Evolutionary conservation across 1,284 basidiomycete species (phyloP), one percentile per base, ranked within the genome.

Genomic region (Rhodotorula glutinis): DNA sequence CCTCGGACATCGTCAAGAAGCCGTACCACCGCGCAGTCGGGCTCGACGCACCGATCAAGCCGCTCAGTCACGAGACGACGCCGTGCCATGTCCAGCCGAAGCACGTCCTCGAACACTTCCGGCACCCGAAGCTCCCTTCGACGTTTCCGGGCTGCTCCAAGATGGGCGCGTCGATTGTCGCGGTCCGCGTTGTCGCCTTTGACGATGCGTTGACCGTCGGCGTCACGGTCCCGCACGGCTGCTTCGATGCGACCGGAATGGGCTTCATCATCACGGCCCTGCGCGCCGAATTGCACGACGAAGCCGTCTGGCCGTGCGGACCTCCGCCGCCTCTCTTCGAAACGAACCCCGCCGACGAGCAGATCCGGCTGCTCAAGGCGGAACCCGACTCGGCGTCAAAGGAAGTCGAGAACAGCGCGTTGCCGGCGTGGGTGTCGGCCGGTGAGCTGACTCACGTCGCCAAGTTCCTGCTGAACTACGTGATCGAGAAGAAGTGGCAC

Each of bases 171-270:
- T 44, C 61, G 13, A 21, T 62, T 13, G 46, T 62, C 44, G 30
- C 44, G 5, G 47, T 62, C 33, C 46, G 55, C 5, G 41, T n/a
- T 25, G 40, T 44, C 25, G 14, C 30, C 38, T 46, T 62, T 25
- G 4, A 3, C 30, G 61, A 62, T n/a, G 61, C 46, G 17, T 9
- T 62, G 21, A 43, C 53, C 11, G 47, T 62, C 46, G 61, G 54
- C n/a, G 19, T 62, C 38, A 40, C 61, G 13, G 33, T 49, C 13
- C 46, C 61, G 17, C 61, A 62, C 61, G 61, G 61, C 23, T 21
- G 51, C 17, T 43, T 62, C 25, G 61, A 62, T 27, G 61, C 44
- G 25, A 51, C 53, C 1, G 61, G 54, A 10, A 51, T 51, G 33
- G 61, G 61, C 21, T 27, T 47, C 19, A 53, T 55, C 2, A 19